Evolutionary conservation across 371 early-diverging fungal genomes (phyloP).

Genomic region (Actinomucor elegans): DNA sequence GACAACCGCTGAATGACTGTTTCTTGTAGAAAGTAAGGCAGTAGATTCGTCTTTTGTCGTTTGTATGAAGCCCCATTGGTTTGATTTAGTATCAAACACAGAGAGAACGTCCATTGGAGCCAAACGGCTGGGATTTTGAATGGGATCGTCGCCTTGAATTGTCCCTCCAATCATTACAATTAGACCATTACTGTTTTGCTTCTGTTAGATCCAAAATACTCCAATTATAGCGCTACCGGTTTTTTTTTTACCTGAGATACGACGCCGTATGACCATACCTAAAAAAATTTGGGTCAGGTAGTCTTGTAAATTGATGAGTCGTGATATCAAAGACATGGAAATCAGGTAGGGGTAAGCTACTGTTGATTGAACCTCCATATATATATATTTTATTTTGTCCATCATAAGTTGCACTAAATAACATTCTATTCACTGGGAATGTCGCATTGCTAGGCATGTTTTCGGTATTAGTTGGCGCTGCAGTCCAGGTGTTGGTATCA

Average conservation of each 20-base stretch:
- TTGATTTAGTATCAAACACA: conserved; percentile 26
- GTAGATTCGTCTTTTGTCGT: not conserved
- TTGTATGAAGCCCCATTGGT: conserved; percentile 12
- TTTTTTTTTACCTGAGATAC: conserved; percentile 36
- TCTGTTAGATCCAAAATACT: too few species aligned
- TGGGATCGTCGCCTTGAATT: not conserved
- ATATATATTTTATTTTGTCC: conserved; percentile 22
- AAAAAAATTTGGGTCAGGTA: conserved; percentile 13
- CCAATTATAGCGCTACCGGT: too few species aligned
- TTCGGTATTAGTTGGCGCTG: not conserved
- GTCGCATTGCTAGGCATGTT: not conserved
- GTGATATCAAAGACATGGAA: conserved; percentile 28
- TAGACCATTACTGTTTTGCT: conserved; percentile 34
- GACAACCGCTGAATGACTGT: conserved; percentile 37
- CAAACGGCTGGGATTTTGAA: not conserved
- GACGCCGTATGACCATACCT: conserved; percentile 44
- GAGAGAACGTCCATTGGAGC: conserved; percentile 16
- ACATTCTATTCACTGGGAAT: conserved; percentile 13
- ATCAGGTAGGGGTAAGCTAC: conserved; percentile 15
- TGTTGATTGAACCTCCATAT: conserved; percentile 30
- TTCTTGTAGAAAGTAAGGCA: conserved; percentile 22
- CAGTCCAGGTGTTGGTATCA: conserved; percentile 19
- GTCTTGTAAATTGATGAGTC: conserved; percentile 14
- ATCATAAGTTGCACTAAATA: conserved; percentile 19
- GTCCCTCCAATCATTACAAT: conserved; percentile 47